Conservation (phyloP, 2,329 filamentous ascomycete species). For the Talaromyces sp. region DNA sequence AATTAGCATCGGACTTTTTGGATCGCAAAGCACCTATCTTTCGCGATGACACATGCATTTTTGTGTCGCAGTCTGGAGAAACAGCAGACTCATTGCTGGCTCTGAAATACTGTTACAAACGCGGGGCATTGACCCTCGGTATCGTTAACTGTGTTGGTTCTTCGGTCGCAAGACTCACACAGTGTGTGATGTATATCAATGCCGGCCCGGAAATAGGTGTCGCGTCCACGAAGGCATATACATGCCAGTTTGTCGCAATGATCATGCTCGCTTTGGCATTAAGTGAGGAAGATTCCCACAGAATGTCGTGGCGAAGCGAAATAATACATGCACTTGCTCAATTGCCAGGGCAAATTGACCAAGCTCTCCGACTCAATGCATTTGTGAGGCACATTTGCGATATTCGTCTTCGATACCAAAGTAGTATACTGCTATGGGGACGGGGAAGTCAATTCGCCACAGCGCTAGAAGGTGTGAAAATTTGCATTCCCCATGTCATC, state of each 20-base stretch:
- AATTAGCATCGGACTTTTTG: constrained; percentile 96
- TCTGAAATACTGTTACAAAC: constrained; percentile 95
- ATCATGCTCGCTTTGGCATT: constrained; percentile 98
- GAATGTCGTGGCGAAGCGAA: constrained; percentile 86
- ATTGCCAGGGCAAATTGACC: constrained; percentile 87
- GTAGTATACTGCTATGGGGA: constrained; percentile 89
- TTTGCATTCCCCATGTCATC: too few species aligned
- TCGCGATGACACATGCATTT: constrained; percentile 98
- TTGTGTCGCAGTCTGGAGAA: constrained; percentile 98
- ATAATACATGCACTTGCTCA: constrained; percentile 92
- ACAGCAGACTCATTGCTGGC: constrained; percentile 97
- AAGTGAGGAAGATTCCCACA: constrained; percentile 93
- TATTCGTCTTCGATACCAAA: constrained; percentile 94
- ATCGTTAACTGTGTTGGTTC: constrained; percentile 99
- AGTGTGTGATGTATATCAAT: constrained; percentile 99
- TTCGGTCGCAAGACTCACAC: constrained; percentile 96
- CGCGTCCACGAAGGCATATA: constrained; percentile 98
- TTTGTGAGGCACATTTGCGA: constrained; percentile 93
- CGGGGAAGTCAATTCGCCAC: constrained; percentile 95
- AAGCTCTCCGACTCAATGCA: constrained; percentile 87
- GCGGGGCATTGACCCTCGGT: constrained; percentile 93
- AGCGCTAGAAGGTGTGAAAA: constrained; percentile 74
- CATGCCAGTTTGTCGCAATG: constrained; percentile 99
- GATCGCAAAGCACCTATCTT: constrained; percentile 96
- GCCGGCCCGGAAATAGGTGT: constrained; percentile 98